phyloP scores from a whole-genome alignment of 495 filamentous ascomycete species.

The Neohortaea acidophila region DNA sequence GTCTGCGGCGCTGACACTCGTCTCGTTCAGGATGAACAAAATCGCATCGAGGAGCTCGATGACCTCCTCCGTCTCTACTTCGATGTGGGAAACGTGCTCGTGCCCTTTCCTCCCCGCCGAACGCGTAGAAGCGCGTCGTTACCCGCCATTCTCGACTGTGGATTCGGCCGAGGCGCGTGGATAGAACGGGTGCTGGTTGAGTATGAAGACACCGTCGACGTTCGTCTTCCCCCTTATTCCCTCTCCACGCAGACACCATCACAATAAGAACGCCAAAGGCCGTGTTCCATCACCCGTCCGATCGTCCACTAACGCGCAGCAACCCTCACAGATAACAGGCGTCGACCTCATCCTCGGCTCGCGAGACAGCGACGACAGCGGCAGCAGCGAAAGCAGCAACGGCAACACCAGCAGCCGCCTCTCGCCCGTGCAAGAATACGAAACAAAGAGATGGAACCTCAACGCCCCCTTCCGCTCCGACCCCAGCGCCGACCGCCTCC shows the following conservation, averaged over 20 bases:
- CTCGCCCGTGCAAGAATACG: constrained; percentile 10
- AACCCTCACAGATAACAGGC: constrained; percentile 9
- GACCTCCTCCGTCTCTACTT: constrained; percentile 56
- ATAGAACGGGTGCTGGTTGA: constrained; percentile 61
- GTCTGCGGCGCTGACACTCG: not conserved
- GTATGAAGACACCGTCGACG: constrained; percentile 36
- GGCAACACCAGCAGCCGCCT: constrained; percentile 21
- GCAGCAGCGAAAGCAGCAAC: constrained; percentile 8
- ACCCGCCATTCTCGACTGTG: constrained; percentile 32
- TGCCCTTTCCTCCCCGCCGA: constrained; percentile 32
- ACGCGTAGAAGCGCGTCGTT: constrained; percentile 2
- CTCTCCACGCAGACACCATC: not conserved
- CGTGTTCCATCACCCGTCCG: not conserved
- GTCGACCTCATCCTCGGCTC: constrained; percentile 14
- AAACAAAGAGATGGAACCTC: constrained; percentile 20
- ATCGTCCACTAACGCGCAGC: not conserved
- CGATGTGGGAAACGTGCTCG: constrained; percentile 63
- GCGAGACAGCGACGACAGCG: constrained; percentile 2
- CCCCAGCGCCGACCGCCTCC: constrained; percentile 14
- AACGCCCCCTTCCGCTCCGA: constrained; percentile 19
- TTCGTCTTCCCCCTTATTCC: not conserved
- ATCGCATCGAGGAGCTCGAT: constrained; percentile 58
- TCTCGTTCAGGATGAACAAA: constrained; percentile 54
- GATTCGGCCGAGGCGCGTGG: constrained; percentile 46
- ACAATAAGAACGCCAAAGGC: not conserved